These are phyloP conservation scores for Naegleria gruberi DNA, from an alignment of 208 protist species.

Conservation along the genomic window DNA sequence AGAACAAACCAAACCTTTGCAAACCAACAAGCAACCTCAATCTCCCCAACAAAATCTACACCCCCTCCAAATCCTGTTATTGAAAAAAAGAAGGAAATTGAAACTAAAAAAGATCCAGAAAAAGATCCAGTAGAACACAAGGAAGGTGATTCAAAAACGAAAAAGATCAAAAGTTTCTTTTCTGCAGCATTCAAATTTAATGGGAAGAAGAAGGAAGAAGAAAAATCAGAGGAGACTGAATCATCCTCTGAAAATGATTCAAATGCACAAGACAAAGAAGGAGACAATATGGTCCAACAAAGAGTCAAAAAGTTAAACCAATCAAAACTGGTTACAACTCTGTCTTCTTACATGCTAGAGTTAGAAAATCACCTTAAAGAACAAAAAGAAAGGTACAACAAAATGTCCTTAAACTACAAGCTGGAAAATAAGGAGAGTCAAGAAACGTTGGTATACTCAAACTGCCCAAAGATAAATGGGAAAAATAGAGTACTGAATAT, in stretches of 20 bases:
- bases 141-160: neutral
- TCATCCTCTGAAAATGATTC: neutral
- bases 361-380: neutral
- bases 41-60: too few relatives aligned
- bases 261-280: neutral
- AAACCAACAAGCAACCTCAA: neutral
- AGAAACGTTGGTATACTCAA: neutral
- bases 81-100: too few relatives aligned
- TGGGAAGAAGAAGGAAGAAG: neutral
- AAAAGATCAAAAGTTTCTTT: neutral
- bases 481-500: neutral
- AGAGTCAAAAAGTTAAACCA: neutral
- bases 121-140: neutral
- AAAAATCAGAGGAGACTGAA: neutral
- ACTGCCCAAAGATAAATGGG: neutral
- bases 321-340: neutral
- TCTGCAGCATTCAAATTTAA: neutral
- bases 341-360: neutral
- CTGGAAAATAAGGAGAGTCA: neutral
- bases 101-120: neutral
- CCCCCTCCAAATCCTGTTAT: neutral
- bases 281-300: neutral
- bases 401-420: neutral
- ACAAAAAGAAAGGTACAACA: neutral
- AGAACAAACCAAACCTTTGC: too few relatives aligned